Evolutionary conservation across 2,329 filamentous ascomycete genomes (phyloP).

Genomic region (Leptodontidium sp.): DNA sequence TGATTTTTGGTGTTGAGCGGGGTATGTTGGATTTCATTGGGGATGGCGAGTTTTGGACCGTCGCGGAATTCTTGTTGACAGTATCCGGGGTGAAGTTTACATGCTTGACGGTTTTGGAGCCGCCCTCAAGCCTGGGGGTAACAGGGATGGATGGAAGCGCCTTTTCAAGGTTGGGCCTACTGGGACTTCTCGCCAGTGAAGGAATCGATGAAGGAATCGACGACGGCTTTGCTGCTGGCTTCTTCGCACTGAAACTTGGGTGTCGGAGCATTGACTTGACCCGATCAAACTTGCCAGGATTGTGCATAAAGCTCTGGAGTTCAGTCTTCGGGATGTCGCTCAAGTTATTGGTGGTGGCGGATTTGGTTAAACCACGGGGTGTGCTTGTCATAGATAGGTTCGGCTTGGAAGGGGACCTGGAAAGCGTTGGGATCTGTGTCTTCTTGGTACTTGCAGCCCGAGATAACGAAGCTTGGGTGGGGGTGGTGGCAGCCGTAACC

Average conservation of each 20-base stretch:
- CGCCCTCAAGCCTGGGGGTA: constrained; percentile 57
- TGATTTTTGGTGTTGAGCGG: constrained; percentile 51
- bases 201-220: constrained; percentile 40
- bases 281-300: constrained; percentile 51
- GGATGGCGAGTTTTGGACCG: constrained; percentile 61
- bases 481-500: constrained; percentile 71
- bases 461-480: constrained; percentile 78
- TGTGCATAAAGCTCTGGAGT: constrained; percentile 36
- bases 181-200: constrained; percentile 48
- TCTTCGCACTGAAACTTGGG: constrained; percentile 40
- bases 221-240: constrained; percentile 33
- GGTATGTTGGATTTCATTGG: constrained; percentile 60
- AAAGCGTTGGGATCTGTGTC: constrained; percentile 54
- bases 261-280: constrained; percentile 65
- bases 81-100: constrained; percentile 83
- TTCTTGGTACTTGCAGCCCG: constrained; percentile 64
- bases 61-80: constrained; percentile 53
- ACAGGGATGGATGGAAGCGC: constrained; percentile 62
- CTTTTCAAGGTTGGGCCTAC: constrained; percentile 62
- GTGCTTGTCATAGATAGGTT: constrained; percentile 48
- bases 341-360: constrained; percentile 59
- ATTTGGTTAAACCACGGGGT: constrained; percentile 60
- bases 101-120: constrained; percentile 72
- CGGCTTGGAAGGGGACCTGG: constrained; percentile 63
- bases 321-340: constrained; percentile 44